Evolutionary conservation across 495 filamentous ascomycete genomes (phyloP), one percentile per base, ranked within the genome.

Genomic region (Acidiella bohemica): DNA sequence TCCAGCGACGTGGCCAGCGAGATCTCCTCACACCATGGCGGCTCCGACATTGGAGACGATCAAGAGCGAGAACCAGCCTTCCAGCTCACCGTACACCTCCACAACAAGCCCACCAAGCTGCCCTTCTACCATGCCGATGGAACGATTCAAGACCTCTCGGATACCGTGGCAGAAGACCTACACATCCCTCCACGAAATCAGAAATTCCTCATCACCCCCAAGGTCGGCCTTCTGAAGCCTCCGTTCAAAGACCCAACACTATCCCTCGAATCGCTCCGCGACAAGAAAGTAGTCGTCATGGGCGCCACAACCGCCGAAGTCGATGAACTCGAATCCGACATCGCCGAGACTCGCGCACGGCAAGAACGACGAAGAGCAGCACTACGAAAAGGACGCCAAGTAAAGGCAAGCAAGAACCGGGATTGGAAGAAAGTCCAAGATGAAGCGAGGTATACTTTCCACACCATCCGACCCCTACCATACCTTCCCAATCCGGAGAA

Each of bases 361-460:
- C 62, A 63, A 11, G 56, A 57, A 18, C 59, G 55, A 7, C 64
- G 53, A 12, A 59, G 56, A 56, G 20, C 60, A 59, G 43, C 56
- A 51, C 55, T 57, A 56, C 47, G 41, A 33, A 53, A 24, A 49
- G 60, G 56, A 54, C 59, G 49, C 51, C 54, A 54, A 14, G 50
- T 54, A 31, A 47, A 53, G 36, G 50, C 57, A 29, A 38, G 44
- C 29, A 46, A 58, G 42, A 55, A 45, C 27, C 56, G 49, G 42
- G 55, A 67, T 47, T 58, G 53, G 53, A 47, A 59, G 54, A 58
- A 68, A 61, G 44, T 67, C 56, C 66, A 67, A 27, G 71, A 71
- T 25, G 70, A 76, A 51, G 55, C 58, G 30, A 66, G 62, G 44
- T 92, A 93, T 68, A 92, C 80, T 8, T 97, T 97, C 70, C 70